Conservation (phyloP, 148 eudicot genomes). For the Oxyria digyna region DNA sequence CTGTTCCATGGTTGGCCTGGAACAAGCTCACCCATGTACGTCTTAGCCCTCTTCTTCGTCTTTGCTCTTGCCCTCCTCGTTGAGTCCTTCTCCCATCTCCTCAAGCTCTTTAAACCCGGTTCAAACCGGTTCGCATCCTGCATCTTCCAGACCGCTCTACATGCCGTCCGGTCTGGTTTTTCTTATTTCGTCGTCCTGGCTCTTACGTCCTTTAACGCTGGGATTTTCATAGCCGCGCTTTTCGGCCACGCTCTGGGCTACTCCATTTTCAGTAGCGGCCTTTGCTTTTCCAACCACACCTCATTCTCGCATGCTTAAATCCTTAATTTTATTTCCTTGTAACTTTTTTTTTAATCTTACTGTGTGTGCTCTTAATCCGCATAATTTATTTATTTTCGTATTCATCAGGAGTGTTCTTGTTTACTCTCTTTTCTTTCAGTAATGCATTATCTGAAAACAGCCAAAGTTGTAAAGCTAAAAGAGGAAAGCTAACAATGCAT, state of each 20-base stretch:
- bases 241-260: conserved; percentile 65
- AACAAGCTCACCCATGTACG: conserved; percentile 48
- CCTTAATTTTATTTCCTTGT: no score
- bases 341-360: no score
- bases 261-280: conserved; percentile 28
- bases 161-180: conserved; percentile 41
- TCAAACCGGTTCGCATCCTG: conserved; percentile 29
- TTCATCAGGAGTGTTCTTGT: background rate
- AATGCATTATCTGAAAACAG: background rate
- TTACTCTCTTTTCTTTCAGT: no score
- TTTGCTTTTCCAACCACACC: conserved; percentile 1
- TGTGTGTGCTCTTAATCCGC: no score
- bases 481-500: background rate
- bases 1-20: conserved; percentile 75
- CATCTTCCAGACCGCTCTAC: conserved; percentile 34
- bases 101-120: conserved; percentile 27
- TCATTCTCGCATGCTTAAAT: no score
- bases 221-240: conserved; percentile 53
- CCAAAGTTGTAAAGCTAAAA: background rate
- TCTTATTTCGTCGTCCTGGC: conserved; percentile 60
- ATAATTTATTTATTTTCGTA: no score
- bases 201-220: conserved; percentile 58
- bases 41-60: conserved; percentile 36
- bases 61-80: conserved; percentile 42
- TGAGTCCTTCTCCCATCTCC: conserved; percentile 36